Evolutionary conservation across 768 basidiomycete species (phyloP).

Genomic region (Naganishia antarctica): DNA sequence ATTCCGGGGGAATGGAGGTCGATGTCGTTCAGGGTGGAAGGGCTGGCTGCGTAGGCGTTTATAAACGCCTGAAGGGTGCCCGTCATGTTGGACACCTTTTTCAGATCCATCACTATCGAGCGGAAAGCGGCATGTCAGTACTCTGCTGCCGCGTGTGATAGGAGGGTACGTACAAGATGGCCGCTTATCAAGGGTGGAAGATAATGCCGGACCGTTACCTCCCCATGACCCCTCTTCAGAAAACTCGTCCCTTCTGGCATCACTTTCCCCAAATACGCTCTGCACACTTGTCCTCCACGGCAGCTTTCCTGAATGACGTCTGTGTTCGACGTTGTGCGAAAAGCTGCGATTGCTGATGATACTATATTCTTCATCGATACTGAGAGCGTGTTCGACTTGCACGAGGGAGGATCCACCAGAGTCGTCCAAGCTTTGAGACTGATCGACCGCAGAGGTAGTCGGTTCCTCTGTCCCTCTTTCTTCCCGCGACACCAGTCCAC

Average conservation of each 20-base stretch:
- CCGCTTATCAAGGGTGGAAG: not conserved
- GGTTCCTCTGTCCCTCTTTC: no score
- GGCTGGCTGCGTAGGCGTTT: not conserved
- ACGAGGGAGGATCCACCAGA: constrained; percentile 12
- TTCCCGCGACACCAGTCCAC: no score
- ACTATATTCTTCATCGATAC: constrained; percentile 4
- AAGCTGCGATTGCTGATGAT: constrained; percentile 3
- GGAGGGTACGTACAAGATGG: constrained; percentile 1
- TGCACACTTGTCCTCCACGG: constrained; percentile 18
- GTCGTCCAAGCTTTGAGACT: not conserved
- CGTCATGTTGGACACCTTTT: constrained; percentile 24
- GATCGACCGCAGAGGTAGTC: no score
- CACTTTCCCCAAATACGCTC: not conserved
- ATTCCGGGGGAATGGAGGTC: not conserved
- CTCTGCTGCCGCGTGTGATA: not conserved
- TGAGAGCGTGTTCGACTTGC: constrained; percentile 7
- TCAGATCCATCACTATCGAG: constrained; percentile 27
- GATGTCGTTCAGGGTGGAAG: not conserved
- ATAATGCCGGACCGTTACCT: not conserved
- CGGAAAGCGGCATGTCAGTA: constrained; percentile 1
- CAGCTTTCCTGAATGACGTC: constrained; percentile 31
- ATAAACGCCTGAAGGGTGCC: constrained; percentile 13
- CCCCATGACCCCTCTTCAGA: not conserved
- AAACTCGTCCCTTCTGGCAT: not conserved
- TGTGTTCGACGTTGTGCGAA: not conserved